A percentile compares a stretch with the other conserved stretches of the same genome.
Evolutionary conservation across 768 basidiomycete genomes (phyloP).

Genomic region (Pisolithus tinctorius): DNA sequence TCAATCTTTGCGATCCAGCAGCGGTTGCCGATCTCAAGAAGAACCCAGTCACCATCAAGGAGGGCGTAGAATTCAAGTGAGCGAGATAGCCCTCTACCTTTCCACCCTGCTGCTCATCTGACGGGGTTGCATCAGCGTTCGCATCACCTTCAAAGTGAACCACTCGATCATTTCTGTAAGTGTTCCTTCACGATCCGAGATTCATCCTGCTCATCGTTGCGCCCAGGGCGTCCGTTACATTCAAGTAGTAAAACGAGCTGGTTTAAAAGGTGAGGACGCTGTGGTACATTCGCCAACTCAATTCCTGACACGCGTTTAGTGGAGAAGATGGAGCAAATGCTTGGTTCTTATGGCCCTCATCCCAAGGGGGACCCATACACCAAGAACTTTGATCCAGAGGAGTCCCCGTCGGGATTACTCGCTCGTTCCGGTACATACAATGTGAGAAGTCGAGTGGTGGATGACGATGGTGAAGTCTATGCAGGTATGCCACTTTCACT

Average conservation of each 20-base stretch:
- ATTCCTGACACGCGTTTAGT: conserved; percentile 38
- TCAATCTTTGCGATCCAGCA: conserved; percentile 56
- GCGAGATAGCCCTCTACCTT: neutral
- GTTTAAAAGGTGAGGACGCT: conserved; percentile 55
- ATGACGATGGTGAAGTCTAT: conserved; percentile 80
- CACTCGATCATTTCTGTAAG: conserved; percentile 80
- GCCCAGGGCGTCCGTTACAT: conserved; percentile 74
- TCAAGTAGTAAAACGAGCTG: conserved; percentile 79
- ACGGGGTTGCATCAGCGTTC: conserved; percentile 44
- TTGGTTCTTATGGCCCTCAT: conserved; percentile 85
- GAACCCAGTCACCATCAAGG: conserved; percentile 72
- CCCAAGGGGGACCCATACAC: conserved; percentile 56
- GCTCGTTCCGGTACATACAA: conserved; percentile 76
- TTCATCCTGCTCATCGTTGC: conserved; percentile 15
- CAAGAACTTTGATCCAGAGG: conserved; percentile 73
- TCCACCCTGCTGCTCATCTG: neutral
- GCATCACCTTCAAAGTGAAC: conserved; percentile 81
- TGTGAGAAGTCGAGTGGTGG: conserved; percentile 77
- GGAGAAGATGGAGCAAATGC: conserved; percentile 90
- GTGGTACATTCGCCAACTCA: neutral
- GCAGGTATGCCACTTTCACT: conserved; percentile 46
- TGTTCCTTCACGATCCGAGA: neutral
- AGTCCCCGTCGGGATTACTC: conserved; percentile 71
- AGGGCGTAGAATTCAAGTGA: conserved; percentile 86
- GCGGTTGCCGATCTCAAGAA: conserved; percentile 58